These are phyloP conservation scores for Penicillium sp. DNA, from an alignment of 2,329 filamentous ascomycete species.

Conservation along the genomic window DNA sequence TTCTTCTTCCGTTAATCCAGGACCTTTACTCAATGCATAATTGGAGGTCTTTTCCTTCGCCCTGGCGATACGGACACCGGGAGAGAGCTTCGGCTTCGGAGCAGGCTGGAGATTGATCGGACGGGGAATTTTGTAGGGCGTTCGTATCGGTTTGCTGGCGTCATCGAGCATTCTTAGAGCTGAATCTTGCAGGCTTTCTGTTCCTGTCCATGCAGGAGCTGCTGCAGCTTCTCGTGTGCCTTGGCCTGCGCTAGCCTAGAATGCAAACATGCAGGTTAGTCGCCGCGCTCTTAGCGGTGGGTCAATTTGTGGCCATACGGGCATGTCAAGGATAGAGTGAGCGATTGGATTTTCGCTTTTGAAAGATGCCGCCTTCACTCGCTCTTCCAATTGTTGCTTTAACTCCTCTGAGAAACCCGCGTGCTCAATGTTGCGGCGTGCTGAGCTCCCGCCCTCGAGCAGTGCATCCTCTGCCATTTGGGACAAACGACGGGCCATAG, in stretches of 20 bases:
- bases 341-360: constrained; percentile 53
- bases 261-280: background rate
- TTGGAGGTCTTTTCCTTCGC: constrained; percentile 60
- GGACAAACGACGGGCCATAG: constrained; percentile 58
- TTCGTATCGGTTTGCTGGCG: constrained; percentile 57
- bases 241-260: constrained; percentile 60
- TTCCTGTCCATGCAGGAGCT: constrained; percentile 73
- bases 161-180: constrained; percentile 77
- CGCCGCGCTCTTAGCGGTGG: background rate
- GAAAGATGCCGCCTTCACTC: constrained; percentile 58
- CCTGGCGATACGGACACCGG: constrained; percentile 55
- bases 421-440: constrained; percentile 58
- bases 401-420: constrained; percentile 64
- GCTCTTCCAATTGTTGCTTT: constrained; percentile 58
- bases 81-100: constrained; percentile 43
- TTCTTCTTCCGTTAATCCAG: constrained; percentile 68
- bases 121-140: constrained; percentile 42
- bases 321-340: constrained; percentile 55
- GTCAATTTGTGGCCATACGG: constrained; percentile 34
- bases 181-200: constrained; percentile 71
- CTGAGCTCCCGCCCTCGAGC: constrained; percentile 55
- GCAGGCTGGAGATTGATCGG: constrained; percentile 48
- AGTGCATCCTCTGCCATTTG: constrained; percentile 62
- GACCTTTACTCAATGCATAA: constrained; percentile 55
- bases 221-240: constrained; percentile 69